Conservation (phyloP, 108 stramenopile genomes). For the Fistulifera pelliculosa region DNA sequence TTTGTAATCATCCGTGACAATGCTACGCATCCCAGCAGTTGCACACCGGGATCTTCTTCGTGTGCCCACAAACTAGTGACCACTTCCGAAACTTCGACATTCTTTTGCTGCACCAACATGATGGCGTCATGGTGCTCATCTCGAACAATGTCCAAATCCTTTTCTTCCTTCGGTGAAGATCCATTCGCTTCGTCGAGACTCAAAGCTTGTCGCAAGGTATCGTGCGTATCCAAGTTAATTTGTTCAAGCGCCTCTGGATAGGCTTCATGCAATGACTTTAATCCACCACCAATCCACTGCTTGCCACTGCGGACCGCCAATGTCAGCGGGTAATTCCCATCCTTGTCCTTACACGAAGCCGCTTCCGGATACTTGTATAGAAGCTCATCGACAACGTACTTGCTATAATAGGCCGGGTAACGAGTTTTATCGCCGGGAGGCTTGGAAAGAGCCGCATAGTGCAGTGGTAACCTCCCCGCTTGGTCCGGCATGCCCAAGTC, state of each 20-base stretch:
- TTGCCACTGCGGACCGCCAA: constrained; percentile 68
- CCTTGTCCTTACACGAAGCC: constrained; percentile 42
- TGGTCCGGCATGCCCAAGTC: constrained; percentile 58
- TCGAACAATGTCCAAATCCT: constrained; percentile 35
- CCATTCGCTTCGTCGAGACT: constrained; percentile 27
- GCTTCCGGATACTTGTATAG: constrained; percentile 79
- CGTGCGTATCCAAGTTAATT: constrained; percentile 39
- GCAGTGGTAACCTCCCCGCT: constrained; percentile 61
- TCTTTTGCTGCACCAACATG: constrained; percentile 69
- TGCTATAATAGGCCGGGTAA: constrained; percentile 56
- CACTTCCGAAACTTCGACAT: constrained; percentile 54
- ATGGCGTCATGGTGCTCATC: constrained; percentile 83
- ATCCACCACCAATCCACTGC: constrained; percentile 83
- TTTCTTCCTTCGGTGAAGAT: constrained; percentile 5
- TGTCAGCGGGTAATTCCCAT: constrained; percentile 56
- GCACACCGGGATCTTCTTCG: constrained; percentile 82
- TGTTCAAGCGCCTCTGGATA: constrained; percentile 62
- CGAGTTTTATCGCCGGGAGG: constrained; percentile 13
- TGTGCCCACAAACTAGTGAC: constrained; percentile 80
- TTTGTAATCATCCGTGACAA: constrained; percentile 29
- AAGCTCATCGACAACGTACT: constrained; percentile 79
- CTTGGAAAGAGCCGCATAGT: constrained; percentile 65
- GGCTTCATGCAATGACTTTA: constrained; percentile 67
- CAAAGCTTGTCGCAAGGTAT: constrained; percentile 37
- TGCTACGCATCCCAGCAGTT: constrained; percentile 77